Evolutionary conservation across 2,329 filamentous ascomycete genomes (phyloP), one percentile per base, ranked within the genome.

Genomic region (Stemphylium beticola): DNA sequence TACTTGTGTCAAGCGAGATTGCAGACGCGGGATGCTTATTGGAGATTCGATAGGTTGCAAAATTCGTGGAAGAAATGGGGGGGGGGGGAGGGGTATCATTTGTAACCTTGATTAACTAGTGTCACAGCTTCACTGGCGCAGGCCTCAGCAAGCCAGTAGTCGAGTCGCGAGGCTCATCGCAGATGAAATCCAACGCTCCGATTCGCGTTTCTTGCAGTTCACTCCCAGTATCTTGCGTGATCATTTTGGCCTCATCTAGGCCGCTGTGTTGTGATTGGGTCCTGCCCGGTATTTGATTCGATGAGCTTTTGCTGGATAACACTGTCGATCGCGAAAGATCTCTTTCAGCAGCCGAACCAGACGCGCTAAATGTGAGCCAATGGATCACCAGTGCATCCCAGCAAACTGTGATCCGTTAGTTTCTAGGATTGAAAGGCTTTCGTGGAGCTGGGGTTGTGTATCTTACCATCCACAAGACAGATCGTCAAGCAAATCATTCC

Each of bases 401-500:
- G 14, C 58, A 61, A 0, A 63, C 64, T 61, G 22, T 17, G 1
- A 15, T 9, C 6, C 22, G 18, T 57, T 49, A 52, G 44, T 22
- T n/a, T 22, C n/a, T 17, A 2, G 18, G 8, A 10, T 8, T 10
- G 33, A 18, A 17, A 17, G 8, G 26, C 9, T 36, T 10, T 10
- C 33, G 9, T 36, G 15, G 26, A 10, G 7, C 26, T 29, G 10
- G 8, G 26, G 26, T 11, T 11, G 11, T 29, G 26, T 31, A 15
- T 18, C 67, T 53, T 57, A 76, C 74, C 67, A 54, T 78, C 76
- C n/a, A 70, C 48, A 6, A 73, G 70, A 51, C 76, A 78, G 5
- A 77, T 62, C 1, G 64, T 67, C 24, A 75, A 68, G 45, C 76
- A 78, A 10, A 77, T 53, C 73, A 75, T 76, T 3, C 69, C 74